A percentile compares a stretch with the other conserved stretches of the same genome.
Conservation (phyloP, 257 asterid genomes). For the Solanum lycopersicoides region DNA sequence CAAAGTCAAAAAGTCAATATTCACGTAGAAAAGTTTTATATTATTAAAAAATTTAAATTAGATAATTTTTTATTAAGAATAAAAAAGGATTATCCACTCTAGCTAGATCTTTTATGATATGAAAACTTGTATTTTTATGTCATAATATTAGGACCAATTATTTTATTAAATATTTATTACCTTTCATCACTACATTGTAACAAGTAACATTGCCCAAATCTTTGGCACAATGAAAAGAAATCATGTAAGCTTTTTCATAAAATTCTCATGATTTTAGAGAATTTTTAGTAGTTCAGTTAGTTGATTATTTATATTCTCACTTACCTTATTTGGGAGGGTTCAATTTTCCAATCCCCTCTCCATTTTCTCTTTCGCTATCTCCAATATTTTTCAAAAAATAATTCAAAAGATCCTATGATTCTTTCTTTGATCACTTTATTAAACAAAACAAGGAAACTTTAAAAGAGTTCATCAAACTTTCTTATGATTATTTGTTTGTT, state of each 20-base stretch:
- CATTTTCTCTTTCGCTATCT: background rate
- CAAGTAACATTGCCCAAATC: background rate
- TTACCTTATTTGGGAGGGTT: background rate
- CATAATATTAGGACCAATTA: no score
- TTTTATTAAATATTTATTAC: no score
- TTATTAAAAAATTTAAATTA: accelerated
- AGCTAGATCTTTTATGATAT: accelerated
- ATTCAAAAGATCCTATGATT: background rate
- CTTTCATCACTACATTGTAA: background rate
- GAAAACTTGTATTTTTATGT: no score
- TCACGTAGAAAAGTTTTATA: accelerated
- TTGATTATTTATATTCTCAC: background rate
- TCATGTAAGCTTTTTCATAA: background rate
- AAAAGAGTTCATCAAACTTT: background rate
- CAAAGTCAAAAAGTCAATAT: background rate
- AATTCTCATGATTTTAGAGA: background rate
- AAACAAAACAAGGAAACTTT: background rate
- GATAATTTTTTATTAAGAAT: accelerated
- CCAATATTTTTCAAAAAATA: background rate
- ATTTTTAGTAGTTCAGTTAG: no score
- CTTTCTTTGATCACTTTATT: background rate
- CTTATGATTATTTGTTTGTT: no score
- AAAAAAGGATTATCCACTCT: accelerated
- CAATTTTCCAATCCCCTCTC: background rate
- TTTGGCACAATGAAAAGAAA: background rate